Percentiles rank a stretch among this genome's conserved stretches.
phyloP scores from a whole-genome alignment of 345 rosid genomes.

The Geranium rotundifolium region DNA sequence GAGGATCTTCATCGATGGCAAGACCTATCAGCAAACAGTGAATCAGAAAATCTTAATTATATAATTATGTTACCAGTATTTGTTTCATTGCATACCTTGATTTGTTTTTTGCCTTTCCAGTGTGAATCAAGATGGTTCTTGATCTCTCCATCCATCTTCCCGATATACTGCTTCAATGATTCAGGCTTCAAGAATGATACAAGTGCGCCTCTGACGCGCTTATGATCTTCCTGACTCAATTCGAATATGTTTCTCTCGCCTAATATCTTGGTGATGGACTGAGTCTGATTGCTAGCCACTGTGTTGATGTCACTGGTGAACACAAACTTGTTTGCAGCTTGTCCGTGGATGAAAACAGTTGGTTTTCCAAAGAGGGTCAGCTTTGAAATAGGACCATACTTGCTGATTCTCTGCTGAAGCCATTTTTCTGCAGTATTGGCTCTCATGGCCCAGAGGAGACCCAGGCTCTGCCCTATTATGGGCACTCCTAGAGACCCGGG shows the following conservation, averaged over 20 bases:
- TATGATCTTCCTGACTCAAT: slow-evolving; percentile 22
- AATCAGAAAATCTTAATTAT: too few species aligned
- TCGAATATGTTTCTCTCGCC: slow-evolving; percentile 21
- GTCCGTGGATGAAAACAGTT: slow-evolving; percentile 22
- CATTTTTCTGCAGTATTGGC: slow-evolving; percentile 19
- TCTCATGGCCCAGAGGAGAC: slow-evolving; percentile 17
- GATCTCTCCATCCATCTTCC: slow-evolving; percentile 40
- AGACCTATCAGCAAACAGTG: background rate
- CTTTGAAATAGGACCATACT: slow-evolving; percentile 31
- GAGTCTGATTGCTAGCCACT: slow-evolving; percentile 9
- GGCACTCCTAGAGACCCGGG: slow-evolving; percentile 34
- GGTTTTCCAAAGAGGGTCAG: slow-evolving; percentile 17
- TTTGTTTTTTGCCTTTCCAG: slow-evolving; percentile 24
- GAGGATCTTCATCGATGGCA: slow-evolving; percentile 27
- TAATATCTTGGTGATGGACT: slow-evolving; percentile 8
- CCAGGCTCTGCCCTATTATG: slow-evolving; percentile 27
- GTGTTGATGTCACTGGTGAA: slow-evolving; percentile 8
- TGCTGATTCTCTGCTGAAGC: slow-evolving; percentile 17
- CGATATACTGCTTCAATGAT: slow-evolving; percentile 41
- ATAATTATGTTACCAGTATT: too few species aligned
- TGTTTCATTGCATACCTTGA: slow-evolving; percentile 7
- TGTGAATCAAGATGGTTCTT: slow-evolving; percentile 30
- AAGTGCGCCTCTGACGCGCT: slow-evolving; percentile 21
- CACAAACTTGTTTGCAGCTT: slow-evolving; percentile 25
- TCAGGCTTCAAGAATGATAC: slow-evolving; percentile 40